Conservation (phyloP, 1,139 yeast species). For the Diutina sp. region DNA sequence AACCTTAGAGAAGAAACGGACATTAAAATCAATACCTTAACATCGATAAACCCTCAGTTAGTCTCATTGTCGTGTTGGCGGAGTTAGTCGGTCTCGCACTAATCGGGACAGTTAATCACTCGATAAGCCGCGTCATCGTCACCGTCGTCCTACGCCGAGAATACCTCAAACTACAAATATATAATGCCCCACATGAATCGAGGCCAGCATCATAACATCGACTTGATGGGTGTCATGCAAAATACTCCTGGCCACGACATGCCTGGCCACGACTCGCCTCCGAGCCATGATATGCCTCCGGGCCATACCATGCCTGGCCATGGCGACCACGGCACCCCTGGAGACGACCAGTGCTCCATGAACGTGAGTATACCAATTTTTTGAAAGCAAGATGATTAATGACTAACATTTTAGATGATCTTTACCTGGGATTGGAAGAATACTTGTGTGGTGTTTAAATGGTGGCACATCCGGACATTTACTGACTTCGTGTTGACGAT, state of each 20-base stretch:
- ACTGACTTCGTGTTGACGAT: slow-evolving; percentile 40
- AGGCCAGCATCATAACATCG: not conserved
- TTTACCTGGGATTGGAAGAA: slow-evolving; percentile 73
- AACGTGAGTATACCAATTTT: slow-evolving; percentile 17
- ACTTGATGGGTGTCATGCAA: not conserved
- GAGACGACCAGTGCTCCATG: slow-evolving; percentile 44
- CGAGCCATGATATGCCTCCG: not conserved
- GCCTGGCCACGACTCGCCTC: not conserved
- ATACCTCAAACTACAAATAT: too few species aligned
- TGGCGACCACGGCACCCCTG: not conserved
- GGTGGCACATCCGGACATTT: slow-evolving; percentile 67
- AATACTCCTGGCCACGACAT: not conserved
- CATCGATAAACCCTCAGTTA: not conserved
- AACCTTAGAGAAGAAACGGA: too few species aligned
- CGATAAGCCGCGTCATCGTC: not conserved
- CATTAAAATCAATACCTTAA: not conserved
- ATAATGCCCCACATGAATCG: not conserved
- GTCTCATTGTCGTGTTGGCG: not conserved
- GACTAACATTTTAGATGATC: slow-evolving; percentile 37
- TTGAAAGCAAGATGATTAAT: not conserved
- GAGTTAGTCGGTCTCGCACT: not conserved
- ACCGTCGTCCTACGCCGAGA: not conserved
- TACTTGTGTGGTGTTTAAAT: slow-evolving; percentile 56
- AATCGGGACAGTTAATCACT: not conserved
- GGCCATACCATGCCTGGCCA: not conserved